Base-by-base conservation (phyloP, 345 rosid genomes). In the Passiflora organensis region DNA sequence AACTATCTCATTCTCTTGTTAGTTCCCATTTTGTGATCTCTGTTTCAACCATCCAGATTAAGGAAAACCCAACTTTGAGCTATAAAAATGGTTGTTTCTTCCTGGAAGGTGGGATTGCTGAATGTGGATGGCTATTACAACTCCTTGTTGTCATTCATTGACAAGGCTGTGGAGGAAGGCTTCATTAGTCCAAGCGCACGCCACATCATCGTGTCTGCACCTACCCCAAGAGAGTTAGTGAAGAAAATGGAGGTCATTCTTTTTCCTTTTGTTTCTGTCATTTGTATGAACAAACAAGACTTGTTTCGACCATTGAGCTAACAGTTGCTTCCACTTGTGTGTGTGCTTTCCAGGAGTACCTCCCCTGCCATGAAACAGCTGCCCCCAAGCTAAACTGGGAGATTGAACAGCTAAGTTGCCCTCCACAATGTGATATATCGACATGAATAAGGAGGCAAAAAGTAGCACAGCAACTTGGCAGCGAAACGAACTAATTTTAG, bases 341-440 rank as follows among this genome's bases (percentile, higher is more conserved):
- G 4, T 17, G 55, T 51, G 21, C 20, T 32, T 32, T 15, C 25
- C 14, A 89, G 97, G 97, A 86, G 53, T 89, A 89, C 63, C 72
- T 70, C 58, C 90, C 95, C 1, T 70, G 73, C 48, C 91, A 85
- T 51, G 89, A 86, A 69, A 80, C 73, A 59, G 95, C 77, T 24
- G 95, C 95, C 11, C 68, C 91, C 15, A 82, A 82, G 80, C 69
- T 77, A 41, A 86, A 76, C 18, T 89, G 97, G 95, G 91, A 89
- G 76, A 80, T 34, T 38, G 86, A 79, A 65, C 86, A 75, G 54
- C 60, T 74, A 38, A 78, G 70, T 11, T 61, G 64, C 57, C 53
- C 80, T 38, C 51, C 79, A 17, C 68, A 71, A 53, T 73, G 80
- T 59, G 84, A 80, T 43, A 72, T 81, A 58, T 77, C 83, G 41